A percentile compares a stretch with the other conserved stretches of the same genome.
Conservation (phyloP, 2,329 filamentous ascomycete species). For the Colletotrichum nymphaeae region DNA sequence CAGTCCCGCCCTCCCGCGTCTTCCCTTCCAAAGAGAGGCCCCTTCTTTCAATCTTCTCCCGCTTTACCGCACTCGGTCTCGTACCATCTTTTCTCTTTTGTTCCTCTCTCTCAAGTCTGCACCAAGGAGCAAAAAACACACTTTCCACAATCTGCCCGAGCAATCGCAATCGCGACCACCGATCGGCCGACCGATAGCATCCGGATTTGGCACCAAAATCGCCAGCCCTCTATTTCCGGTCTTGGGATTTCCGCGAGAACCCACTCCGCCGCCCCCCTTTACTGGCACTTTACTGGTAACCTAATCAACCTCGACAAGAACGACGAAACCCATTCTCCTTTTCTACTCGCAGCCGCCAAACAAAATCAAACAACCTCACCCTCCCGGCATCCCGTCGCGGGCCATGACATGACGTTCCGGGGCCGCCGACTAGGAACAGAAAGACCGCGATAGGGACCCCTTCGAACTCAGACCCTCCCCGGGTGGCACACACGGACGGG, state of each 20-base stretch:
- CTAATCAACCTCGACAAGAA: neutral
- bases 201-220: slow-evolving; percentile 20
- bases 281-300: neutral
- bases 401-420: slow-evolving; percentile 30
- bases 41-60: slow-evolving; percentile 3
- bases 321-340: neutral
- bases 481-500: slow-evolving; percentile 28
- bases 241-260: slow-evolving; percentile 1
- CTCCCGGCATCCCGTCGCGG: slow-evolving; percentile 2
- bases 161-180: neutral
- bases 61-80: slow-evolving; percentile 18
- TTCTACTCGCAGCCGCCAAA: neutral
- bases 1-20: too few relatives aligned
- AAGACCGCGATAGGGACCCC: slow-evolving; percentile 28
- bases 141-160: neutral
- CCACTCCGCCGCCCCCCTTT: slow-evolving; percentile 8
- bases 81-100: neutral
- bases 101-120: neutral
- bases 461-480: neutral
- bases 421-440: slow-evolving; percentile 5
- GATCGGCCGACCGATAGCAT: slow-evolving; percentile 4
- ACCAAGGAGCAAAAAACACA: neutral
- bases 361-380: neutral
- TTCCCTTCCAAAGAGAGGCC: neutral
- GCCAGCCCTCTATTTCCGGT: neutral